Percentiles rank a stretch among this genome's conserved stretches.
Evolutionary conservation across 23 red algal genomes (phyloP).

Genomic region (Chondrus crispus): DNA sequence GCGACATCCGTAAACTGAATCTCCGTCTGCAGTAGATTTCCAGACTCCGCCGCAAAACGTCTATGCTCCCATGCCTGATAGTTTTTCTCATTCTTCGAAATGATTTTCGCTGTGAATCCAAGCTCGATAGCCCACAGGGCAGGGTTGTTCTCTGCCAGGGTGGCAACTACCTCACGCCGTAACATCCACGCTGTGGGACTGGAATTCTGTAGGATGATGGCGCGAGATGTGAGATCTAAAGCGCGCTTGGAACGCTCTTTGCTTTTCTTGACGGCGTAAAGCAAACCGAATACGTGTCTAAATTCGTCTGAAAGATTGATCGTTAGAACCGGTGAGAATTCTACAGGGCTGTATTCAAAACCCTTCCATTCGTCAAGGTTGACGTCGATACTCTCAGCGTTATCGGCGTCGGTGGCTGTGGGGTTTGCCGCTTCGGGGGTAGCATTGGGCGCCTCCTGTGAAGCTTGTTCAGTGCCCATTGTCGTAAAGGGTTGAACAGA

Average conservation of each 20-base stretch:
- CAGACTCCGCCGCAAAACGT: constrained; percentile 4
- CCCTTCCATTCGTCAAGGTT: constrained; percentile 1
- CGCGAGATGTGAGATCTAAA: constrained; percentile 29
- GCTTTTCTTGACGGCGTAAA: constrained; percentile 29
- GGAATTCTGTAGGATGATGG: constrained; percentile 40
- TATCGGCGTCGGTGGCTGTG: no score
- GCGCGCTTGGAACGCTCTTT: constrained; percentile 53
- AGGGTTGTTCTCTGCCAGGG: background rate
- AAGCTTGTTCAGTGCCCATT: no score
- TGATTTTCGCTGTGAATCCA: background rate
- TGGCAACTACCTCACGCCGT: constrained; percentile 46
- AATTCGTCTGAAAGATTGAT: constrained; percentile 10
- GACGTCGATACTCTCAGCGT: no score
- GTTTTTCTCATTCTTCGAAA: constrained; percentile 49
- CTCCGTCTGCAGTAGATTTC: constrained; percentile 4
- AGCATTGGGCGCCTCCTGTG: no score
- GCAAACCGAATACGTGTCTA: constrained; percentile 29
- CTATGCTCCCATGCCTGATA: constrained; percentile 90
- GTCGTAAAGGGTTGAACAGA: no score
- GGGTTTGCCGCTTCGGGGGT: no score
- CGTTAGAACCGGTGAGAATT: background rate
- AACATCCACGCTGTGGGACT: constrained; percentile 79
- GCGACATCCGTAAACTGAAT: constrained; percentile 31
- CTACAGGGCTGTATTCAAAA: background rate
- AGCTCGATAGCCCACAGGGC: constrained; percentile 44